These are phyloP conservation scores for Plantago ovata DNA, from an alignment of 257 asterid genomes.

Conservation along the genomic window DNA sequence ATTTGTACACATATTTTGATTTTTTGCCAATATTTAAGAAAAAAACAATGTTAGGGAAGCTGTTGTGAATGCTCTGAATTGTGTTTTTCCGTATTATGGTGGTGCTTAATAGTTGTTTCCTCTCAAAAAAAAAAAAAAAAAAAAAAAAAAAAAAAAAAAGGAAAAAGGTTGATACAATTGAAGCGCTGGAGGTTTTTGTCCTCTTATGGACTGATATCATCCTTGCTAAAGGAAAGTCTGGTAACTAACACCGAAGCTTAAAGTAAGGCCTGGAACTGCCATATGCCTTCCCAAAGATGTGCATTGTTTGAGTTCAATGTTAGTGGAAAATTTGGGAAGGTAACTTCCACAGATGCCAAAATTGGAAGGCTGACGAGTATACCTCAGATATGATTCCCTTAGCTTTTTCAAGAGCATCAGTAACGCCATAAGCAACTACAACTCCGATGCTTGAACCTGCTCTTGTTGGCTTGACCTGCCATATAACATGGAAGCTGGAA, in stretches of 20 bases:
- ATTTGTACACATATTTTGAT: no score
- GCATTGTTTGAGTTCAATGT: no score
- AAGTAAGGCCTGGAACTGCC: background rate
- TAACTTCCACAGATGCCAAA: background rate
- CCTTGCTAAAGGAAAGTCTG: background rate
- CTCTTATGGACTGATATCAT: no score
- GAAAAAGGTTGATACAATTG: no score
- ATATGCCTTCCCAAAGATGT: no score
- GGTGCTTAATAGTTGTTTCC: no score
- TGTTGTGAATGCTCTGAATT: no score
- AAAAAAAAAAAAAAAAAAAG: no score
- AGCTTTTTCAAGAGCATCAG: slow-evolving; percentile 75
- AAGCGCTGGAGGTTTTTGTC: no score
- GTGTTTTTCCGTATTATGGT: background rate
- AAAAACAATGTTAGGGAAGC: no score
- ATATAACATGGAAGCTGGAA: slow-evolving; percentile 26
- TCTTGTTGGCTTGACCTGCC: slow-evolving; percentile 84
- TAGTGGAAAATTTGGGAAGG: background rate
- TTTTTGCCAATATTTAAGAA: no score
- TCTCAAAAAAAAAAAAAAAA: no score
- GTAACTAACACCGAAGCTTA: background rate
- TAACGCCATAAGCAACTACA: slow-evolving; percentile 80
- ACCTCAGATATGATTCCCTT: slow-evolving; percentile 70
- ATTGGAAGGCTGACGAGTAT: slow-evolving; percentile 21
- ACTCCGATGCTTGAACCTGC: slow-evolving; percentile 96